These are phyloP conservation scores for Thelonectria olida DNA, from an alignment of 2,329 filamentous ascomycete species.

Conservation along the genomic window DNA sequence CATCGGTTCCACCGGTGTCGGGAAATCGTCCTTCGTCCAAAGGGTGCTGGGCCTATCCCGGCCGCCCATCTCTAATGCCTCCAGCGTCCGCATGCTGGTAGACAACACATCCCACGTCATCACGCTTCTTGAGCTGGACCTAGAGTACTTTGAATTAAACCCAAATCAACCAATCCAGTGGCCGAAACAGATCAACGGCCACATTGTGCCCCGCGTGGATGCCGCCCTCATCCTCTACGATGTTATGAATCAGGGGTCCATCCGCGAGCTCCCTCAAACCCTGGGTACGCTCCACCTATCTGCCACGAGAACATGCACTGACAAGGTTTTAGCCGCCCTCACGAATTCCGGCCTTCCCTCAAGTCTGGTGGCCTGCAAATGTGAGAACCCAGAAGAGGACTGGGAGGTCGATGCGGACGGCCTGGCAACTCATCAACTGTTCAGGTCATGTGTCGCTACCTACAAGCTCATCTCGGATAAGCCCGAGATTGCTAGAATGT, in stretches of 20 bases:
- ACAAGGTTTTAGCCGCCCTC: slow-evolving; percentile 68
- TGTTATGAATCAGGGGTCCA: slow-evolving; percentile 79
- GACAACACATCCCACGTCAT: slow-evolving; percentile 67
- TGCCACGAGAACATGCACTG: slow-evolving; percentile 13
- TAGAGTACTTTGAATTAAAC: slow-evolving; percentile 71
- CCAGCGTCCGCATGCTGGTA: slow-evolving; percentile 65
- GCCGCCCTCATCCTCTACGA: slow-evolving; percentile 89
- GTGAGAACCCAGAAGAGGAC: slow-evolving; percentile 76
- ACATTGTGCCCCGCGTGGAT: slow-evolving; percentile 79
- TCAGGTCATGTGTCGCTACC: slow-evolving; percentile 74
- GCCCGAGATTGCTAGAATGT: slow-evolving; percentile 77
- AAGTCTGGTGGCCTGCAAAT: slow-evolving; percentile 88
- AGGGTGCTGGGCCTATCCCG: slow-evolving; percentile 65
- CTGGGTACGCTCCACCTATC: slow-evolving; percentile 66
- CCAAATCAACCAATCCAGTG: slow-evolving; percentile 67
- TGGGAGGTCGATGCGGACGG: slow-evolving; percentile 76
- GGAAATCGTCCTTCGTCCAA: slow-evolving; percentile 75
- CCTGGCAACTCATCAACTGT: slow-evolving; percentile 69
- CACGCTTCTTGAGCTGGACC: slow-evolving; percentile 71
- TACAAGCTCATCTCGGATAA: slow-evolving; percentile 77
- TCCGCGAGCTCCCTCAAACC: slow-evolving; percentile 77
- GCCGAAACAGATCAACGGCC: slow-evolving; percentile 75
- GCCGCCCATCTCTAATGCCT: slow-evolving; percentile 62
- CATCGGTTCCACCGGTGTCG: slow-evolving; percentile 72
- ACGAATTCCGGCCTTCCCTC: slow-evolving; percentile 78